Conservation (phyloP, 441 rosid species). For the Manihot esculenta region DNA sequence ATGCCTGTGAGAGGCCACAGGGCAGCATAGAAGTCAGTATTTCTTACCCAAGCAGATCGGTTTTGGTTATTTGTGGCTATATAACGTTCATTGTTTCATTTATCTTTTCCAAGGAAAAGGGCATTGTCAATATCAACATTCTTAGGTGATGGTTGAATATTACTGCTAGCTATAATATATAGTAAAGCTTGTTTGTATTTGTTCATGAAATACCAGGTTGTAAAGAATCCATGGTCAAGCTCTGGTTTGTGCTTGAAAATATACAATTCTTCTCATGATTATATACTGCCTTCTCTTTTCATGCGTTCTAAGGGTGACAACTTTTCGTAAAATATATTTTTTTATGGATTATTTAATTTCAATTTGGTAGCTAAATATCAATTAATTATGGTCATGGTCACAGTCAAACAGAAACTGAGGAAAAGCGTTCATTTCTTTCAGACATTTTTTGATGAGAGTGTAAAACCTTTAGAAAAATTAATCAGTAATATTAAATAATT, state of each 20-base stretch:
- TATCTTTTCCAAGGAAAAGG: not conserved
- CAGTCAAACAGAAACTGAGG: too few relatives aligned
- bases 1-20: conserved; percentile 43
- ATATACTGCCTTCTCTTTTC: too few relatives aligned
- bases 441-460: too few relatives aligned
- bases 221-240: conserved; percentile 2
- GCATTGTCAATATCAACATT: conserved; percentile 11
- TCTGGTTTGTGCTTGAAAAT: not conserved
- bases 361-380: too few relatives aligned
- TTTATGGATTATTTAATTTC: too few relatives aligned
- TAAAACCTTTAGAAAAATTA: too few relatives aligned
- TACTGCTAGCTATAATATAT: too few relatives aligned
- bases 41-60: conserved; percentile 18
- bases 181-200: not conserved
- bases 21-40: conserved; percentile 28
- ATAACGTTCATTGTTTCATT: conserved; percentile 21
- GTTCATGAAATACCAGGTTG: conserved; percentile 2
- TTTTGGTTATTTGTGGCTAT: conserved; percentile 12
- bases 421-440: too few relatives aligned
- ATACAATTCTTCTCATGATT: not conserved
- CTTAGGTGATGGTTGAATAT: not conserved
- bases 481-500: too few relatives aligned
- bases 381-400: too few relatives aligned
- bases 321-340: too few relatives aligned
- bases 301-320: too few relatives aligned